Evolutionary conservation across 163 green algal genomes (phyloP), one percentile per base, ranked within the genome.

Genomic region (Botryococcus braunii): DNA sequence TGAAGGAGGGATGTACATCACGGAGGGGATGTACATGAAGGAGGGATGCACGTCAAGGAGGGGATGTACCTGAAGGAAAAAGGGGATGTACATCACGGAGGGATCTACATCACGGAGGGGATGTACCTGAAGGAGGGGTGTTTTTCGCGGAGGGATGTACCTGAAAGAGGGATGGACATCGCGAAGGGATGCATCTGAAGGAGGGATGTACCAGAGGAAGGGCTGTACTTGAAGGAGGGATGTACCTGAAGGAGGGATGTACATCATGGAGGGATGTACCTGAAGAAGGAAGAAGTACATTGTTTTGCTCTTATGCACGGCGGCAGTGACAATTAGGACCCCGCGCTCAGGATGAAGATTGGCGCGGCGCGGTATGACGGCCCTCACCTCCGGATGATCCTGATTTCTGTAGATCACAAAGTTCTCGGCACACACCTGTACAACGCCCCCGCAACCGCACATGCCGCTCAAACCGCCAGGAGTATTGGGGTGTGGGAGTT

Each of bases 401-500:
- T 95, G 80, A 63, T 91, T 88, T 67, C 86, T 90, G 85, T 96
- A 98, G 7, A 97, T 85, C 41, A 99, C 82, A 78, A 97, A 99
- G 80, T 98, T 97, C 73, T 99, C 94, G 21, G 84, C 83, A 62
- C 87, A 96, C 64, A 99, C 88, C n/a, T n/a, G n/a, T n/a, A n/a
- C n/a, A n/a, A n/a, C n/a, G n/a, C n/a, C n/a, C n/a, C n/a, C n/a
- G n/a, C n/a, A n/a, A n/a, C n/a, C n/a, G n/a, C n/a, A n/a, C n/a
- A n/a, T n/a, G n/a, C n/a, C n/a, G n/a, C n/a, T n/a, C n/a, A n/a
- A n/a, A n/a, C n/a, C n/a, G n/a, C n/a, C n/a, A n/a, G n/a, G n/a
- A n/a, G n/a, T n/a, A n/a, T n/a, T n/a, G n/a, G n/a, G n/a, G n/a
- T n/a, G n/a, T n/a, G n/a, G n/a, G n/a, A n/a, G n/a, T n/a, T n/a